phyloP scores from a whole-genome alignment of 2,329 filamentous ascomycete species.

The Incumbomyces delicatus region DNA sequence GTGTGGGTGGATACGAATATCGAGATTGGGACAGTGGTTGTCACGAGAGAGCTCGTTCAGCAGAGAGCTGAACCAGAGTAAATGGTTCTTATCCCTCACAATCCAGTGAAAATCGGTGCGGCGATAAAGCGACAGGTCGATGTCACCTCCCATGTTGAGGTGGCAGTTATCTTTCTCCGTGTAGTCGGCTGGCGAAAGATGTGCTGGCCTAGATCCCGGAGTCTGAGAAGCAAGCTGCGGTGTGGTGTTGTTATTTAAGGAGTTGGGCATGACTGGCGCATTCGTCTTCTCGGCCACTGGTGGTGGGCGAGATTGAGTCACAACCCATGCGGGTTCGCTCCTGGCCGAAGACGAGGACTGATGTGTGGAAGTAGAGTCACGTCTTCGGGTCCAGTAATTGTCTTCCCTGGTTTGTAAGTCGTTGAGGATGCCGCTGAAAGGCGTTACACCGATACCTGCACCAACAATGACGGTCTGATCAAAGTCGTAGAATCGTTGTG shows the following conservation, averaged over 20 bases:
- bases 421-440: constrained; percentile 47
- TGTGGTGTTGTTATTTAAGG: not conserved
- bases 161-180: not conserved
- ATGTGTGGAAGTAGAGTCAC: constrained; percentile 6
- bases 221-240: not conserved
- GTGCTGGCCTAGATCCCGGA: not conserved
- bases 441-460: constrained; percentile 49
- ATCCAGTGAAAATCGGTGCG: constrained; percentile 53
- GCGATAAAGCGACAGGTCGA: constrained; percentile 27
- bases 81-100: constrained; percentile 47
- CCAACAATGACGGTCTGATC: constrained; percentile 48
- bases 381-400: constrained; percentile 8
- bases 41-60: constrained; percentile 27
- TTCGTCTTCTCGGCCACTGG: not conserved
- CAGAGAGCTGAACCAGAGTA: constrained; percentile 47
- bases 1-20: constrained; percentile 48
- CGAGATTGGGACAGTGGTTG: constrained; percentile 30
- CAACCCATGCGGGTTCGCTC: not conserved
- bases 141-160: not conserved
- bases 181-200: not conserved
- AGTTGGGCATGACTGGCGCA: not conserved
- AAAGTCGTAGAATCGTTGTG: constrained; percentile 50
- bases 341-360: not conserved
- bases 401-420: constrained; percentile 36
- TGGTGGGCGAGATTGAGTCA: not conserved